Percentiles rank a stretch among this genome's conserved stretches.
Evolutionary conservation across 2,329 filamentous ascomycete genomes (phyloP).

Genomic region (Clarireedia paspali): DNA sequence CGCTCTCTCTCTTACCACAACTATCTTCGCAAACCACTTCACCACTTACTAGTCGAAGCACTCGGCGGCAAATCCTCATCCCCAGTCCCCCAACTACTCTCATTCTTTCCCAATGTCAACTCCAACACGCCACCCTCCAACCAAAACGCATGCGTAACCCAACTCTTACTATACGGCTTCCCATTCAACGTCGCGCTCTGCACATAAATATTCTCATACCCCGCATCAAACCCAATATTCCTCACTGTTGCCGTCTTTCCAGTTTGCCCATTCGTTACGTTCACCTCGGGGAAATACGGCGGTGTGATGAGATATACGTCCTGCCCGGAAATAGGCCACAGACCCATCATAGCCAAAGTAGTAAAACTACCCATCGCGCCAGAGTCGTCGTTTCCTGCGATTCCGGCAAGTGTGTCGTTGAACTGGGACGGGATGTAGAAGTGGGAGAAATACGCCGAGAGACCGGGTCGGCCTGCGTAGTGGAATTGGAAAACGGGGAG

Average conservation of each 20-base stretch:
- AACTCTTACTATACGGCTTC: constrained; percentile 53
- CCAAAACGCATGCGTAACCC: constrained; percentile 63
- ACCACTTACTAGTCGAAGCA: not conserved
- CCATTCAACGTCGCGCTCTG: constrained; percentile 58
- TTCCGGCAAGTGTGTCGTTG: constrained; percentile 47
- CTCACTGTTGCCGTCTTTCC: constrained; percentile 51
- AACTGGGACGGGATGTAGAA: constrained; percentile 60
- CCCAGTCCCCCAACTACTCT: constrained; percentile 57
- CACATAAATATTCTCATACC: constrained; percentile 52
- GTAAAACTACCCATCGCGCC: constrained; percentile 47
- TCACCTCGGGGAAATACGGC: constrained; percentile 56
- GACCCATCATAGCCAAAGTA: constrained; percentile 27
- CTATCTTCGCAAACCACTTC: too few relatives aligned
- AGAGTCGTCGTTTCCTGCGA: constrained; percentile 64
- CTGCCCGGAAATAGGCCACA: constrained; percentile 64
- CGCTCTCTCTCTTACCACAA: too few relatives aligned
- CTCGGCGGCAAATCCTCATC: constrained; percentile 56
- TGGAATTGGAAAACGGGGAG: constrained; percentile 62
- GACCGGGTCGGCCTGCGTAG: constrained; percentile 49
- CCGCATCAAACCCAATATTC: constrained; percentile 54
- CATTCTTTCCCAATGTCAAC: constrained; percentile 49
- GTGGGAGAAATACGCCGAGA: constrained; percentile 46
- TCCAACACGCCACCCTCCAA: constrained; percentile 56
- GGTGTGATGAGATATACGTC: constrained; percentile 63
- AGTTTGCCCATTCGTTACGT: constrained; percentile 48